Base-by-base conservation (phyloP, 306 rosid genomes). In the Quercus rubra region DNA sequence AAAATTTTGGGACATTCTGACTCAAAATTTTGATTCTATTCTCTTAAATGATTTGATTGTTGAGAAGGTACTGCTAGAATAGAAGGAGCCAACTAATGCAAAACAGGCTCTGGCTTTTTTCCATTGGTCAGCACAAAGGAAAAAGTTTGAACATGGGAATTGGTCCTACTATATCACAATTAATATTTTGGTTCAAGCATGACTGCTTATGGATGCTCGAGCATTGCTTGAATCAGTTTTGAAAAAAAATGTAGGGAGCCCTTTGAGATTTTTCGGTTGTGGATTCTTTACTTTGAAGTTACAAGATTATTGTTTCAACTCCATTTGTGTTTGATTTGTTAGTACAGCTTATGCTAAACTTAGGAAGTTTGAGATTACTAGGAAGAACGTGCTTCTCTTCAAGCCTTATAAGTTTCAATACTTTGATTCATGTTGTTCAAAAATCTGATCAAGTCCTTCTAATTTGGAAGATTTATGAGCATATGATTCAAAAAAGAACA, bases 91-190 rank as follows among this genome's bases (percentile, higher is more conserved):
- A 10, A 21, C 18, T 31, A 92, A 92, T 67, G 97, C 96, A 21
- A 87, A 80, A 81, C 59, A 83, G 2, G 98, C 98, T 30, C 77
- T 94, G 35, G 78, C 88, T n/a, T 38, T 94, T 86, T 92, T 94
- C 85, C 97, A 94, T 33, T 92, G 97, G 98, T 87, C 87, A 18
- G 61, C 90, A 2, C 82, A 76, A 77, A 79, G 57, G 76, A 89
- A 77, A 19, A 66, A 61, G 35, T 80, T 88, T 71, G 78, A 86
- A 28, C 97, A 87, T 74, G 85, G 88, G 31, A 14, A 83, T 74
- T 84, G 77, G 61, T 82, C 92, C 11, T 94, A 90, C 75, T 78
- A 79, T 67, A 49, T 90, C 13, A 72, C 82, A 77, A 86, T 92
- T 68, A 85, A 94, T 69, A 83, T 87, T 81, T 64, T 88, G 27